These are phyloP conservation scores for Gentiana dahurica DNA, from an alignment of 257 asterid species.

Conservation along the genomic window DNA sequence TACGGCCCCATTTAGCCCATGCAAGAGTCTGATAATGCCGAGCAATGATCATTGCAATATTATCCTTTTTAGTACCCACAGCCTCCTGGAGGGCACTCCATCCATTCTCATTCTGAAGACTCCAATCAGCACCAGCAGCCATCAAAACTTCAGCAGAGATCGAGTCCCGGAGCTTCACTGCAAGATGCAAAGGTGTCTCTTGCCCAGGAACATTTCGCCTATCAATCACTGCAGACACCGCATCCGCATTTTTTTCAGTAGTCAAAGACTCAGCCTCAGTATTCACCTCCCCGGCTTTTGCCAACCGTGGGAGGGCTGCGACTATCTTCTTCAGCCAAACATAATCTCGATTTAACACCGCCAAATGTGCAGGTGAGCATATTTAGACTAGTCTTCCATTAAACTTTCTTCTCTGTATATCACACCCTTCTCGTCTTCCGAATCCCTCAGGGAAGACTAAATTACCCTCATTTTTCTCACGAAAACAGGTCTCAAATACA, in stretches of 20 bases:
- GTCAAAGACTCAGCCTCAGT: conserved; percentile 66
- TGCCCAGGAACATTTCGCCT: conserved; percentile 91
- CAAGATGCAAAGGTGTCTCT: conserved; percentile 92
- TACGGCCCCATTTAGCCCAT: conserved; percentile 97
- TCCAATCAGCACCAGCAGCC: conserved; percentile 99
- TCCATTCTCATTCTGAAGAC: conserved; percentile 91
- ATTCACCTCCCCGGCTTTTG: conserved; percentile 87
- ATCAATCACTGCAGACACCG: conserved; percentile 60
- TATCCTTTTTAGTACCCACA: conserved; percentile 83
- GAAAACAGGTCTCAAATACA: not conserved
- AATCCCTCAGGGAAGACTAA: conserved; percentile 17
- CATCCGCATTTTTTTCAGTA: conserved; percentile 76
- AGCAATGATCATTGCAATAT: conserved; percentile 88
- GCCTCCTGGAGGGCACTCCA: conserved; percentile 99
- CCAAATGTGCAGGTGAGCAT: conserved; percentile 73
- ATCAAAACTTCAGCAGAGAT: conserved; percentile 80
- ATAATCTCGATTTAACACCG: conserved; percentile 60
- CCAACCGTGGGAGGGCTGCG: conserved; percentile 52
- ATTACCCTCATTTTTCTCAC: conserved; percentile 15
- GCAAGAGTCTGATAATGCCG: conserved; percentile 93
- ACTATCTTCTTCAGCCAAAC: conserved; percentile 49
- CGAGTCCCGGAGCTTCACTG: conserved; percentile 65
- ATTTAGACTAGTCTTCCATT: conserved; percentile 78
- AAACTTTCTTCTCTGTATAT: conserved; percentile 8
- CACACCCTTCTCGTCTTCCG: conserved; percentile 15